Evolutionary conservation across 257 asterid species (phyloP).

Genomic region (Solanum sejunctum): DNA sequence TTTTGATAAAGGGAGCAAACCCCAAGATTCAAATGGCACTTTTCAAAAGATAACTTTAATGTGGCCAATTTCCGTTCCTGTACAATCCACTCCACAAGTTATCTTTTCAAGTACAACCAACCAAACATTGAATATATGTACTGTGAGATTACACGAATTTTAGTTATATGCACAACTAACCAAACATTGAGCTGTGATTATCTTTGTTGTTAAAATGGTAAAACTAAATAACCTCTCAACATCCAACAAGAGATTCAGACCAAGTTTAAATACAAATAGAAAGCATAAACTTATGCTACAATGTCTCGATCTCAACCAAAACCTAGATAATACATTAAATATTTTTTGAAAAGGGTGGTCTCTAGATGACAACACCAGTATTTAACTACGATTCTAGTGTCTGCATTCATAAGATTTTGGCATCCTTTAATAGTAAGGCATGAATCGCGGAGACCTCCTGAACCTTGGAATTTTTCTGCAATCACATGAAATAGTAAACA

Average conservation of each 20-base stretch:
- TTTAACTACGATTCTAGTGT: neutral
- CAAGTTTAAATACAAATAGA: neutral
- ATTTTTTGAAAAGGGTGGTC: neutral
- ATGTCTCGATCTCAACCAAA: neutral
- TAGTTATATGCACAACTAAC: neutral
- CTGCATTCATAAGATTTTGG: neutral
- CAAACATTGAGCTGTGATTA: neutral
- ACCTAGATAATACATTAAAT: neutral
- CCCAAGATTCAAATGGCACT: too few species aligned
- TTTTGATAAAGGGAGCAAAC: too few species aligned
- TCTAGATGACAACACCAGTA: neutral
- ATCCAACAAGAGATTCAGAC: neutral
- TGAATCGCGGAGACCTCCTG: slow-evolving; percentile 74
- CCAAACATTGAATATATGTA: neutral
- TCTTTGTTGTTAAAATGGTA: neutral
- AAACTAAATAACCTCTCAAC: neutral
- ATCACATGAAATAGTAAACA: neutral
- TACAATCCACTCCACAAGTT: neutral
- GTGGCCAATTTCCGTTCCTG: neutral
- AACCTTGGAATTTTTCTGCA: slow-evolving; percentile 85
- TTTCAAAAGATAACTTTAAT: neutral
- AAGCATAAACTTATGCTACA: neutral
- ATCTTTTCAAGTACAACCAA: neutral
- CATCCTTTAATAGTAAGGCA: slow-evolving; percentile 53
- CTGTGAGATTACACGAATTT: neutral